A percentile compares a stretch with the other conserved stretches of the same genome.
These are phyloP conservation scores for Aspergillus cavernicola DNA, from an alignment of 495 filamentous ascomycete species.

Conservation along the genomic window DNA sequence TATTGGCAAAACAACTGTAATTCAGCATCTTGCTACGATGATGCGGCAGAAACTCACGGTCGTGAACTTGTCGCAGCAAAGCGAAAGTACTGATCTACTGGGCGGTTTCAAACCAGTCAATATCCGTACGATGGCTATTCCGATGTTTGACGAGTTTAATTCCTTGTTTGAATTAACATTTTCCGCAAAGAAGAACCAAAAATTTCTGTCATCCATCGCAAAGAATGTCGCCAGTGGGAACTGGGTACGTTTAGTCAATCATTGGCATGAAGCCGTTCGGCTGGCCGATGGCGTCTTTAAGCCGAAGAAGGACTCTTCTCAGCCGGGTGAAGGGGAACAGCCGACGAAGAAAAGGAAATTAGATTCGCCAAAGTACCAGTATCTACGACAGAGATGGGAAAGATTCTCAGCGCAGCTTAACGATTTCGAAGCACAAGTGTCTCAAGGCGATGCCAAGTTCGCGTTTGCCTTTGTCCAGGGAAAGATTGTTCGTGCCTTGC, in stretches of 20 bases:
- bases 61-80: slow-evolving; percentile 96
- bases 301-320: slow-evolving; percentile 25
- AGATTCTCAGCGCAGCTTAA: slow-evolving; percentile 70
- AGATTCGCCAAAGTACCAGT: slow-evolving; percentile 61
- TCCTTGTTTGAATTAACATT: slow-evolving; percentile 83
- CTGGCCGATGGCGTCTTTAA: slow-evolving; percentile 73
- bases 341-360: slow-evolving; percentile 79
- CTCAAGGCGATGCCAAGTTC: slow-evolving; percentile 73
- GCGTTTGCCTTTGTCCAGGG: slow-evolving; percentile 96
- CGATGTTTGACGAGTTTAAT: slow-evolving; percentile 90
- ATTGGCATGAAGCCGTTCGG: slow-evolving; percentile 85
- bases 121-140: slow-evolving; percentile 79
- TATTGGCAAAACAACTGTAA: slow-evolving; percentile 93
- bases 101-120: slow-evolving; percentile 96
- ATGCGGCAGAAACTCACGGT: slow-evolving; percentile 80
- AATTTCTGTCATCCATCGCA: slow-evolving; percentile 72
- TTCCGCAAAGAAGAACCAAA: slow-evolving; percentile 77
- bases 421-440: slow-evolving; percentile 76
- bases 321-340: slow-evolving; percentile 50
- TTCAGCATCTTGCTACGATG: slow-evolving; percentile 84
- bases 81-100: slow-evolving; percentile 86
- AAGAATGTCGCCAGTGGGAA: slow-evolving; percentile 77
- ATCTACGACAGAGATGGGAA: slow-evolving; percentile 73
- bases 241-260: slow-evolving; percentile 75
- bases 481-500: slow-evolving; percentile 83